Base-by-base conservation (phyloP, 2,329 filamentous ascomycete genomes). In the Knufia fluminis region DNA sequence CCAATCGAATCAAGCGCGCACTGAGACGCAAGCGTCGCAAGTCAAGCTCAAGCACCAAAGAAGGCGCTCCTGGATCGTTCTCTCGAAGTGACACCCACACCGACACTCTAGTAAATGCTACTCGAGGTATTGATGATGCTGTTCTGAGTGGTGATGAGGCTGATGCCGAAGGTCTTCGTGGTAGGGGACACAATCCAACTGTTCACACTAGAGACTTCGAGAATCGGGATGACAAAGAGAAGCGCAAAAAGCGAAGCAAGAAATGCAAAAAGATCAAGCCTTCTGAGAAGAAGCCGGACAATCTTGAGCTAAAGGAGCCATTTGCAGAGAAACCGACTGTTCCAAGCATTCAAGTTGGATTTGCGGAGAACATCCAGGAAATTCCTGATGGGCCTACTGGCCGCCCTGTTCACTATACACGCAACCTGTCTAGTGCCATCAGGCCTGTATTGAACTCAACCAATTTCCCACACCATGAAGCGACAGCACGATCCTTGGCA, bases 1-100 rank as follows among this genome's bases (percentile, higher is more conserved):
- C 83, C 2, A 86, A 84, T 61, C 80, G 80, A 49, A 79, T 94
- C 65, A 87, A 82, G 66, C 77, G 84, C 57, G 85, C 84, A 20
- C 82, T 94, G 59, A 83, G 81, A 52, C 74, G 77, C 41, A 76
- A 82, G 47, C 79, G 79, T 60, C 82, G 86, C 66, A 94, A 91
- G 72, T 90, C 85, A 0, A 91, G 83, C 57, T 73, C 77, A 28
- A 80, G 80, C 60, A 89, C 82, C 20, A 78, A 78, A 52, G 83
- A 86, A 12, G 79, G 74, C 2, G 66, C 68, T 2, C 74, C 74
- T 3, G 60, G 31, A 58, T 65, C 19, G 64, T 71, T 55, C 58
- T 63, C 35, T 56, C 65, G 40, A 62, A 63, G 50, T 24, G 51
- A 51, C 9, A 53, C 52, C 10, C 50, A 51, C 24, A 46, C 47